Base-by-base conservation (phyloP, 2,329 filamentous ascomycete genomes). In the Leptographium procerum region DNA sequence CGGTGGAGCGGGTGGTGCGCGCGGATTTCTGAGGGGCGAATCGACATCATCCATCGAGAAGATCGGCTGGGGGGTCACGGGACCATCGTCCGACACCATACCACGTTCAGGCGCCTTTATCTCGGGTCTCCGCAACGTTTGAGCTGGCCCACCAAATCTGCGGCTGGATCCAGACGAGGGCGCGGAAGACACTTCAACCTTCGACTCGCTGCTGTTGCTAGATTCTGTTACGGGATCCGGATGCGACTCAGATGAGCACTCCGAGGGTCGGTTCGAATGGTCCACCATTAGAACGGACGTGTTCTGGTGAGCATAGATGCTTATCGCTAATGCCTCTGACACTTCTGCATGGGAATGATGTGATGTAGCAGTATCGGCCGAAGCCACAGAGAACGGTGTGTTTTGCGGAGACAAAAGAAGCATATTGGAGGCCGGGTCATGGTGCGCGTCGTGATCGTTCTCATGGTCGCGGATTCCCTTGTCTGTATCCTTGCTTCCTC, bases 271-370 rank as follows among this genome's bases (percentile, higher is more conserved):
- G 48, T 71, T 73, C 11, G 77, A 77, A 65, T 84, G 78, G 62
- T 84, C 72, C 33, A 86, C 79, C 69, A 86, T 76, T 48, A 85
- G 68, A 13, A 86, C 71, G 5, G 83, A 86, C 53, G 78, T 83
- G 63, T 85, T 86, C 64, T 86, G 82, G 62, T 86, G 83, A 24
- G 80, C 77, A 63, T 79, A 84, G 64, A 86, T 82, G 61, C 76
- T 82, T 58, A 86, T 76, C 45, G 80, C 81, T 66, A 80, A 71
- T 36, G 83, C 83, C 69, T 86, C 82, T 1, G 82, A 83, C 47
- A 86, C 77, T 63, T 84, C 83, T 4, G 76, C 75, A 51, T 76
- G 74, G 3, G 80, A 83, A n/a, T 64, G 62, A 43, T 64, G 62
- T 3, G 65, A 62, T 1, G 83, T 84, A 43, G 73, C 79, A n/a